Evolutionary conservation across 805 yeast species (phyloP), one percentile per base, ranked within the genome.

Genomic region (Vanderwaltozyma tropicalis): DNA sequence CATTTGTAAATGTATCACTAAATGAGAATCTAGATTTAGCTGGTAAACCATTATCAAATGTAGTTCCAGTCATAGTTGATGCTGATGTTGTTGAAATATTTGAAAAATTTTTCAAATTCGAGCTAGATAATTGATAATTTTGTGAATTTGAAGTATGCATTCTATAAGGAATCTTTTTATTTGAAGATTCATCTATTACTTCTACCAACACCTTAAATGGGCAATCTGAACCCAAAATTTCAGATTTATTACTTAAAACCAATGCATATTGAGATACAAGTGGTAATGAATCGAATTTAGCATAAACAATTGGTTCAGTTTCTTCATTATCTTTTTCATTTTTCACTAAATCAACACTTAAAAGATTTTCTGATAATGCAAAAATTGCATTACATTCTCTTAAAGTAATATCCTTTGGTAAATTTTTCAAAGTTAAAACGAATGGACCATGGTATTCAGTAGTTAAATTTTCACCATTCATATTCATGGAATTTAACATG

Each of bases 381-480:
- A 82, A 82, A 7, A 82, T 68, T 13, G 79, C 65, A 34, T 71
- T 66, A 2, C 83, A 78, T 55, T 82, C 94, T 55, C 92, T 70
- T 26, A 68, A 46, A 2, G 82, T 57, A 21, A 81, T 63, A 58
- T 82, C 86, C 4, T 59, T 47, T 8, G 94, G 92, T 11, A 79
- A 52, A 50, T 78, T 79, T 46, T 65, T 64, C 35, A 81, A 52
- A 42, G 63, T 67, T 32, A 76, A 46, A 53, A 48, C 28, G 31
- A 46, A 58, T 13, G 50, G 46, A n/a, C 53, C 52, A 17, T 36
- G 24, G 17, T 25, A 38, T 25, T 31, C n/a, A 16, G 37, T 41
- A 13, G 34, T 24, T 30, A 40, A 40, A 15, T 38, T 34, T 9
- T 43, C 41, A n/a, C 43, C 40, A 22, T 43, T 43, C 27, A 57